Conservation (phyloP, 228 moss, liverwort and hornwort genomes). For the Sphagnum magellanicum region DNA sequence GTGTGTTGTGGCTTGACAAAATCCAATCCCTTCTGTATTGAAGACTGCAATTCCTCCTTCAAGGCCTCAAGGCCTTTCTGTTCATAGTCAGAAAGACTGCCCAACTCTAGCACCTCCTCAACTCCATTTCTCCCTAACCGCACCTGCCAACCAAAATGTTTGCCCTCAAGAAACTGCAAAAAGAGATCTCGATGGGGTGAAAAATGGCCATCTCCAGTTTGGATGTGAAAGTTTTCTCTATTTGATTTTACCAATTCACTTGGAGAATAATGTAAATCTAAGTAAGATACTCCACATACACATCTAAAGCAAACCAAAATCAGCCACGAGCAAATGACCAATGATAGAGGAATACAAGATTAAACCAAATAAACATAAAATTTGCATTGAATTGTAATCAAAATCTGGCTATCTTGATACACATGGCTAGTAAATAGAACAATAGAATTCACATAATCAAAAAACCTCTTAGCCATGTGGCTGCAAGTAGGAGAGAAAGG, state of each 20-base stretch:
- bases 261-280: no score
- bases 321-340: no score
- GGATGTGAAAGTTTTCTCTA: no score
- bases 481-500: not conserved
- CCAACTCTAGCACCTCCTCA: constrained; percentile 56
- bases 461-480: no score
- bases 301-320: no score
- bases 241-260: no score
- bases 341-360: not conserved
- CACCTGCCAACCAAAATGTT: constrained; percentile 23
- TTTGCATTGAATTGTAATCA: not conserved
- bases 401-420: not conserved
- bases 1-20: constrained; percentile 11
- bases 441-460: no score
- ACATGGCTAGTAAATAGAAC: not conserved
- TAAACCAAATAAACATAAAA: not conserved
- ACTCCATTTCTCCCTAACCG: constrained; percentile 45
- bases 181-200: no score
- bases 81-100: constrained; percentile 49
- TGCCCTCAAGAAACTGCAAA: not conserved
- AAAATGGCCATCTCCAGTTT: no score
- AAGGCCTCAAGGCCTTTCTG: constrained; percentile 50
- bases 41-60: constrained; percentile 43
- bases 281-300: no score
- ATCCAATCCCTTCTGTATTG: constrained; percentile 48